Evolutionary conservation across 2,329 filamentous ascomycete genomes (phyloP).

Genomic region (Penicillium sp.): DNA sequence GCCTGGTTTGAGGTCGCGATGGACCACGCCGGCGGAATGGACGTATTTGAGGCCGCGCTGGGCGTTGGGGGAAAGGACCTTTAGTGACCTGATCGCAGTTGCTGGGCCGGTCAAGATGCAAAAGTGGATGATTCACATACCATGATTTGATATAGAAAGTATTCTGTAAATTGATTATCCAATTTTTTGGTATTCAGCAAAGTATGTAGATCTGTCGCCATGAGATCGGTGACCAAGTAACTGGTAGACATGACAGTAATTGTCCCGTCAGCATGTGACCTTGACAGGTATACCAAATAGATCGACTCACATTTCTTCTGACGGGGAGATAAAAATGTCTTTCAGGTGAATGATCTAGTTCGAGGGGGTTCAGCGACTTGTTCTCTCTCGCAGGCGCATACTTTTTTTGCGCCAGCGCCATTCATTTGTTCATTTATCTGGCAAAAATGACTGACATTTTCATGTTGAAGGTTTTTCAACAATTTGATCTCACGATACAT

Average conservation of each 20-base stretch:
- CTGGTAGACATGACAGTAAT: conserved; percentile 40
- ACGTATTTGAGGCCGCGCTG: conserved; percentile 98
- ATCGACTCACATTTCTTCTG: conserved; percentile 83
- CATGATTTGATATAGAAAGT: conserved; percentile 98
- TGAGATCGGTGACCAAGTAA: conserved; percentile 95
- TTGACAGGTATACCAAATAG: not conserved
- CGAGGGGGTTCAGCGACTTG: no score
- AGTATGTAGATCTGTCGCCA: conserved; percentile 92
- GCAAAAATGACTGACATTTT: conserved; percentile 63
- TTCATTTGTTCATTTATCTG: no score
- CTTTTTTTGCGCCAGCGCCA: not conserved
- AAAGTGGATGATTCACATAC: conserved; percentile 47
- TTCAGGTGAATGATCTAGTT: conserved; percentile 85
- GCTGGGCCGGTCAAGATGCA: not conserved
- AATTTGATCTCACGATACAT: conserved; percentile 97
- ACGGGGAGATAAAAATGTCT: conserved; percentile 98
- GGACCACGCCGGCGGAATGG: conserved; percentile 94
- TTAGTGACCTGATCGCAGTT: not conserved
- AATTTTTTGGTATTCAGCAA: conserved; percentile 88
- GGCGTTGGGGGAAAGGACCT: conserved; percentile 4
- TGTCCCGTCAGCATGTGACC: not conserved
- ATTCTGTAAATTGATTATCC: conserved; percentile 99
- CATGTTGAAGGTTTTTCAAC: conserved; percentile 89
- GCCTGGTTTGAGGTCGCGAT: conserved; percentile 95
- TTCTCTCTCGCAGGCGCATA: conserved; percentile 2